A percentile compares a stretch with the other conserved stretches of the same genome.
phyloP scores from a whole-genome alignment of 768 basidiomycete genomes.

The Gymnopilus dilepis region DNA sequence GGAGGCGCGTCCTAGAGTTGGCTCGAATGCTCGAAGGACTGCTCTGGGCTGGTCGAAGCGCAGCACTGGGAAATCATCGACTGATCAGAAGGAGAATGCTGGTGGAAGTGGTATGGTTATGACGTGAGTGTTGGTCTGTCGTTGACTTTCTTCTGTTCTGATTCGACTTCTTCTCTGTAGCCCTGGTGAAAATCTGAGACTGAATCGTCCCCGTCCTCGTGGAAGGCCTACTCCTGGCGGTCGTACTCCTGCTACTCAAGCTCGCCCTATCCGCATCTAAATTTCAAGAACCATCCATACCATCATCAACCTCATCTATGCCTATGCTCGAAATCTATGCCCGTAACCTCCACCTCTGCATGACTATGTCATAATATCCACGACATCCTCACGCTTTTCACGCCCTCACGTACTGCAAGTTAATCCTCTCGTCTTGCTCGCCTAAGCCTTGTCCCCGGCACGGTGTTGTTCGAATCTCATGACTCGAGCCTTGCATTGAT shows the following conservation, averaged over 20 bases:
- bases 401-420: neutral
- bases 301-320: neutral
- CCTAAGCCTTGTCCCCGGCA: neutral
- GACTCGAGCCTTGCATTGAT: no score
- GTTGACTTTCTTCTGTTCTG: neutral
- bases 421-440: neutral
- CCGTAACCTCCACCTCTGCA: neutral
- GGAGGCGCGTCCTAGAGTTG: constrained; percentile 56
- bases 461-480: no score
- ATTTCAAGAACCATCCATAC: neutral
- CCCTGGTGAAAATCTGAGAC: constrained; percentile 50
- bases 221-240: constrained; percentile 46
- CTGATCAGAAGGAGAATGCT: constrained; percentile 62
- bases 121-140: constrained; percentile 53
- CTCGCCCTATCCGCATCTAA: constrained; percentile 15
- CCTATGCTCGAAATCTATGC: constrained; percentile 8
- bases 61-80: constrained; percentile 47
- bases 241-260: constrained; percentile 15
- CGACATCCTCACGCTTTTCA: constrained; percentile 1
- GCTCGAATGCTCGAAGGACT: constrained; percentile 58
- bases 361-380: neutral
- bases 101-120: constrained; percentile 46
- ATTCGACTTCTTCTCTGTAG: constrained; percentile 31
- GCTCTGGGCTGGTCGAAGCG: constrained; percentile 72
- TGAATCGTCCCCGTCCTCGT: constrained; percentile 56